phyloP scores from a whole-genome alignment of 176 grass and related monocot genomes.

The Phragmites australis region DNA sequence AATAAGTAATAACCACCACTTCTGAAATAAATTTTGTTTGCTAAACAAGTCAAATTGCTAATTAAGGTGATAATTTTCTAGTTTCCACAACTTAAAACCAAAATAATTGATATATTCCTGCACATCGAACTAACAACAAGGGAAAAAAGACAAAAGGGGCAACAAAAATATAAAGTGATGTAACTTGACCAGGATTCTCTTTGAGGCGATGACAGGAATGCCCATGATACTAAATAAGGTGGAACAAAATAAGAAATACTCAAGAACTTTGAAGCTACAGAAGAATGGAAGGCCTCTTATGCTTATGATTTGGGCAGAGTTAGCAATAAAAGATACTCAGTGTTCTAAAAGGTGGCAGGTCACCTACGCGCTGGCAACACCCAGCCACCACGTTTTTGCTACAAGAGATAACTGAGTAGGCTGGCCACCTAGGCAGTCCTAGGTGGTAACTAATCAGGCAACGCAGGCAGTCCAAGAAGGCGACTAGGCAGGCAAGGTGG shows the following conservation, averaged over 20 bases:
- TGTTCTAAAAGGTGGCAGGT: background rate
- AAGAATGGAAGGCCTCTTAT: background rate
- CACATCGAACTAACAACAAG: background rate
- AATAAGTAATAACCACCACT: background rate
- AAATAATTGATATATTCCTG: background rate
- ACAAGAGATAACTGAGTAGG: background rate
- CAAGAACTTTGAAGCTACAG: background rate
- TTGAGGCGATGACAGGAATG: background rate
- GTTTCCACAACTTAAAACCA: background rate
- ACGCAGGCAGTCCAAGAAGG: background rate
- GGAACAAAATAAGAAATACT: background rate
- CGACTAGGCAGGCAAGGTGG: background rate
- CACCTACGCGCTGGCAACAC: too few relatives aligned
- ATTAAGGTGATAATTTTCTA: background rate
- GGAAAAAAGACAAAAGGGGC: background rate
- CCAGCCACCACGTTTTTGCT: background rate
- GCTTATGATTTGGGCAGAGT: background rate
- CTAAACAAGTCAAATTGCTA: background rate
- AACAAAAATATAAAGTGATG: background rate
- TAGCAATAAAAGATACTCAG: background rate
- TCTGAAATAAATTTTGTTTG: background rate
- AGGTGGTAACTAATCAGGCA: background rate
- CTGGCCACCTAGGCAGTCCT: background rate
- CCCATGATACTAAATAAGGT: background rate
- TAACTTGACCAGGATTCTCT: constrained; percentile 12